Evolutionary conservation across 441 rosid species (phyloP).

Genomic region (Gossypium gossypioides): DNA sequence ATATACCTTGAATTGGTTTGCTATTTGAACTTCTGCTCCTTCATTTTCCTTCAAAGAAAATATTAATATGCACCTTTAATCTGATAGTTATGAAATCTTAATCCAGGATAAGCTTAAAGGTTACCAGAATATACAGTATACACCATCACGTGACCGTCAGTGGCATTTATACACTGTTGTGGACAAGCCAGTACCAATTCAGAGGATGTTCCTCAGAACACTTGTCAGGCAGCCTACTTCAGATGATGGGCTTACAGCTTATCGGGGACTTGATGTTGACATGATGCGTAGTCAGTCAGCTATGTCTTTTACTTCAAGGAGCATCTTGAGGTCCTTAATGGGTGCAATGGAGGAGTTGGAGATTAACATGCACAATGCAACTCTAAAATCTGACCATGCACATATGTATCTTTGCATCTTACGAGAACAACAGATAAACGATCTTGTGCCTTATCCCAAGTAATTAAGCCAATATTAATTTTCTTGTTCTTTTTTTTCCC

Average conservation of each 20-base stretch:
- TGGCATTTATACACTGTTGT: conserved; percentile 90
- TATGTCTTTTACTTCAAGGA: conserved; percentile 67
- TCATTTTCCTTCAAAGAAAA: conserved; percentile 5
- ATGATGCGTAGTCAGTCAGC: conserved; percentile 34
- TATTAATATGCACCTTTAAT: neutral
- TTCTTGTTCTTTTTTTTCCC: conserved; percentile 1
- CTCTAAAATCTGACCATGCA: conserved; percentile 76
- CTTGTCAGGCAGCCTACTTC: conserved; percentile 82
- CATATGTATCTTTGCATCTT: conserved; percentile 91
- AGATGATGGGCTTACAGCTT: conserved; percentile 51
- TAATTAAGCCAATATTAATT: conserved; percentile 24
- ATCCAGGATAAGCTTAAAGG: conserved; percentile 93
- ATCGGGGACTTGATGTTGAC: conserved; percentile 51
- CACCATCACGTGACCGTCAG: conserved; percentile 79
- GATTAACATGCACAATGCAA: conserved; percentile 79
- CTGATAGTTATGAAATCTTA: conserved; percentile 16
- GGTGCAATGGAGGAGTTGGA: conserved; percentile 98
- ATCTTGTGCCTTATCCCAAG: conserved; percentile 86
- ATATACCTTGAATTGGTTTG: conserved; percentile 91
- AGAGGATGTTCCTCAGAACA: conserved; percentile 94
- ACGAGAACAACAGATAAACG: conserved; percentile 78
- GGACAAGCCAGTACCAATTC: conserved; percentile 70
- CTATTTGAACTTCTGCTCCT: conserved; percentile 14
- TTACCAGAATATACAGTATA: conserved; percentile 60
- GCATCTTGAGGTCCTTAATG: conserved; percentile 79